These are phyloP conservation scores for Panicum miliaceum DNA, from an alignment of 176 grass and related monocot genomes.

Conservation along the genomic window DNA sequence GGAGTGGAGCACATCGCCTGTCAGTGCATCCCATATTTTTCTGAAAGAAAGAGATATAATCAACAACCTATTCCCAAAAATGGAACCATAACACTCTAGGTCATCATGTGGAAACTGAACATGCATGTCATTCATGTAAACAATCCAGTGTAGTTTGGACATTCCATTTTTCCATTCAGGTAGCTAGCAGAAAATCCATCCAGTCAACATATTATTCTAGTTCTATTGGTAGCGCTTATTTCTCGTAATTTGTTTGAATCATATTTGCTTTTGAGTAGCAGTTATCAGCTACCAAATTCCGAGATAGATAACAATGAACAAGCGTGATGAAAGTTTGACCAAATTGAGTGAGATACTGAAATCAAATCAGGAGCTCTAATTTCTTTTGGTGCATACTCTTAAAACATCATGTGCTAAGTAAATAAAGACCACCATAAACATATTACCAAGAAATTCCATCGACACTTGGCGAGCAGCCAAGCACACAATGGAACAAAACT, in stretches of 20 bases:
- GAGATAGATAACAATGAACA: neutral
- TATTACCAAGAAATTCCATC: neutral
- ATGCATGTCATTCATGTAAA: neutral
- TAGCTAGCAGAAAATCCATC: slow-evolving; percentile 9
- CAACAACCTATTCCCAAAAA: slow-evolving; percentile 19
- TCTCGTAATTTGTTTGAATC: neutral
- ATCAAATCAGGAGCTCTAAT: neutral
- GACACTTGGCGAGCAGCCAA: neutral
- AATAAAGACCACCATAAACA: neutral
- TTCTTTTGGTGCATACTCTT: neutral
- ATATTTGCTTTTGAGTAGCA: neutral
- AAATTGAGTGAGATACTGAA: neutral
- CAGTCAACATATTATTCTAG: slow-evolving; percentile 2
- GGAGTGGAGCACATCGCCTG: slow-evolving; percentile 86
- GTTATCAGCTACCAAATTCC: neutral
- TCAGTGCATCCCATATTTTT: slow-evolving; percentile 98
- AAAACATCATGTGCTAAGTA: neutral
- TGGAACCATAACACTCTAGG: neutral
- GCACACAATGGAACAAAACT: neutral
- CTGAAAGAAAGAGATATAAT: slow-evolving; percentile 53
- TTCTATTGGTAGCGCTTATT: neutral
- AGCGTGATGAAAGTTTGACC: neutral
- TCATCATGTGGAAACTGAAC: slow-evolving; percentile 3
- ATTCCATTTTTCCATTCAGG: neutral
- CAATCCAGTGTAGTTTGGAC: neutral